Evolutionary conservation across 164 flowering plant genomes (phyloP).

Genomic region (Amborella trichopoda): DNA sequence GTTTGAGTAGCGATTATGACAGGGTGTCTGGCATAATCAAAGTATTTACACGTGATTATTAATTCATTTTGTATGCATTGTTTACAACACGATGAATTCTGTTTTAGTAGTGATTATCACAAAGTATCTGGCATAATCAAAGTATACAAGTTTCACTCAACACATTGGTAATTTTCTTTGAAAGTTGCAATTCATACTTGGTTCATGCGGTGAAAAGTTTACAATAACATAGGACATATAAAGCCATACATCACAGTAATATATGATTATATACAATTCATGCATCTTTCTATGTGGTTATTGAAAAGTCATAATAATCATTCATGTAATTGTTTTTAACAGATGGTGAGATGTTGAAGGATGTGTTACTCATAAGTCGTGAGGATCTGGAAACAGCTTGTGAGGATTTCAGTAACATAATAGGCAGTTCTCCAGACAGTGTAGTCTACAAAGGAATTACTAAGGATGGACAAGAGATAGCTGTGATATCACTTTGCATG

Average conservation of each 20-base stretch:
- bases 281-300: not conserved
- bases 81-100: no score
- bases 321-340: not conserved
- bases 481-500: slow-evolving; percentile 81
- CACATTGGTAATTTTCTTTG: no score
- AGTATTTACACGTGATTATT: no score
- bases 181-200: no score
- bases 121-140: no score
- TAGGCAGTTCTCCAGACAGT: slow-evolving; percentile 91
- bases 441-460: slow-evolving; percentile 75
- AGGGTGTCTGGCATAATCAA: no score
- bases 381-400: slow-evolving; percentile 97
- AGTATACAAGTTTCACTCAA: no score
- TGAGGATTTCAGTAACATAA: slow-evolving; percentile 97
- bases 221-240: not conserved
- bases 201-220: not conserved
- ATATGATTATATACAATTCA: not conserved
- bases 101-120: no score
- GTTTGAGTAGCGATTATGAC: no score
- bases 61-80: no score
- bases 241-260: not conserved
- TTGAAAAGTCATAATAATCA: not conserved
- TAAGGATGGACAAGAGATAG: slow-evolving; percentile 87
- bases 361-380: slow-evolving; percentile 48
- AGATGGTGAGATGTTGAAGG: slow-evolving; percentile 73